Base-by-base conservation (phyloP, 1,284 basidiomycete species). In the Irpex sp. region DNA sequence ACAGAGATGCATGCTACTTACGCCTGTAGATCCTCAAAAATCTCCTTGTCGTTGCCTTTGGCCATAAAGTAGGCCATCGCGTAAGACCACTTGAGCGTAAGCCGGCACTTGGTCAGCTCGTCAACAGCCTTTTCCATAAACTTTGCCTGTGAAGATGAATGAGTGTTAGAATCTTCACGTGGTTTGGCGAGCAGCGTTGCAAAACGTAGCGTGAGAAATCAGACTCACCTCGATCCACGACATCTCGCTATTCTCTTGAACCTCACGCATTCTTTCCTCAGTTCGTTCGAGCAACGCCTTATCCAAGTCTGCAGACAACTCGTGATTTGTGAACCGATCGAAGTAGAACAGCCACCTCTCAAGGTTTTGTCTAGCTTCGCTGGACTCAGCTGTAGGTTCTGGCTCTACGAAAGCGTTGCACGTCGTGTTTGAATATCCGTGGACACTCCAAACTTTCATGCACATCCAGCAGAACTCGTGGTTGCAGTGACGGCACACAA, bases 381-480 rank as follows among this genome's bases (percentile, higher is more conserved):
- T 84, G 65, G 81, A 77, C 1, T 77, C 79, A 39, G 81, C 77
- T 50, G 79, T 71, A 0, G 81, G 81, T 36, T 78, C 78, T 68
- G 86, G 86, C 69, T 88, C 86, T 70, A 88, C 85, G 72, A 79
- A 90, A 57, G 84, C 80, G 68, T 87, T 87, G 77, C 88, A 90
- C 66, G 85, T 83, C 71, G 83, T 84, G 65, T 78, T 77, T 65
- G 78, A 79, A 62, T 84, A 89, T 5, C 88, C 88, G 71, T 89
- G 87, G 65, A 83, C 83, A 13, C 78, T 75, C 87, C 87, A 89
- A 0, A 83, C 80, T 5, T 84, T 82, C 77, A 85, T 83, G 75
- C 88, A 90, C 58, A 90, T 81, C 88, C 88, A 89, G 74, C 88
- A 90, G 75, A 87, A 90, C 73, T 88, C 80, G 71, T 77, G 82